Evolutionary conservation across 1,139 yeast species (phyloP).

Genomic region (Kodamaea sp.): DNA sequence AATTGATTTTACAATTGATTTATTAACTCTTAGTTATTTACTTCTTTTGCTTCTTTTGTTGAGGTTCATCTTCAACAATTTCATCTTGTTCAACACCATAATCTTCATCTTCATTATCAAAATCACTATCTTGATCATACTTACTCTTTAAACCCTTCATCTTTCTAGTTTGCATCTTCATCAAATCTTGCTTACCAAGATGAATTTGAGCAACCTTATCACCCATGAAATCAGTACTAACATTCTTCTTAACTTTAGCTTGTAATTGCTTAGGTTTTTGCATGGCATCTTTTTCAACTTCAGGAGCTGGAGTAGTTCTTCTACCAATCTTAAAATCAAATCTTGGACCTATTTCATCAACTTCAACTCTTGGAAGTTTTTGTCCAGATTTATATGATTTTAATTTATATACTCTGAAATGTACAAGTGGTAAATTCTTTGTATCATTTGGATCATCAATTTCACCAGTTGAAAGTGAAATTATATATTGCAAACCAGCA

Average conservation of each 20-base stretch:
- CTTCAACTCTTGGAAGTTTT: constrained; percentile 88
- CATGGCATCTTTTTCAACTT: constrained; percentile 85
- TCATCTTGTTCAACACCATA: constrained; percentile 34
- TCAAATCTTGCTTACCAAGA: constrained; percentile 91
- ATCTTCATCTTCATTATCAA: constrained; percentile 54
- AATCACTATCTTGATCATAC: constrained; percentile 62
- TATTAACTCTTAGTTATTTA: constrained; percentile 12
- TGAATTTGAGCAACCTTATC: constrained; percentile 96
- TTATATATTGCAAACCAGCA: constrained; percentile 89
- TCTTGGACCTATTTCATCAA: constrained; percentile 95
- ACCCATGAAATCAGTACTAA: constrained; percentile 84
- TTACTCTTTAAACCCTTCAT: constrained; percentile 94
- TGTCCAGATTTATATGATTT: constrained; percentile 81
- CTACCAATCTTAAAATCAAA: constrained; percentile 91
- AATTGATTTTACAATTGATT: no score
- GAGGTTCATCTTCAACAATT: constrained; percentile 36
- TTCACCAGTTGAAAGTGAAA: constrained; percentile 74
- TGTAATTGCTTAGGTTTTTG: constrained; percentile 79
- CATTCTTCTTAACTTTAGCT: constrained; percentile 83
- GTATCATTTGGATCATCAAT: constrained; percentile 62
- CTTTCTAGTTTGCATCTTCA: constrained; percentile 90
- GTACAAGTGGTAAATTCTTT: constrained; percentile 64
- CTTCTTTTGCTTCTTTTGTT: constrained; percentile 33
- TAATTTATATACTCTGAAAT: constrained; percentile 87
- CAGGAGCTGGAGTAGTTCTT: constrained; percentile 78